These are phyloP conservation scores for Xylaria curta DNA, from an alignment of 495 filamentous ascomycete species.

Conservation along the genomic window DNA sequence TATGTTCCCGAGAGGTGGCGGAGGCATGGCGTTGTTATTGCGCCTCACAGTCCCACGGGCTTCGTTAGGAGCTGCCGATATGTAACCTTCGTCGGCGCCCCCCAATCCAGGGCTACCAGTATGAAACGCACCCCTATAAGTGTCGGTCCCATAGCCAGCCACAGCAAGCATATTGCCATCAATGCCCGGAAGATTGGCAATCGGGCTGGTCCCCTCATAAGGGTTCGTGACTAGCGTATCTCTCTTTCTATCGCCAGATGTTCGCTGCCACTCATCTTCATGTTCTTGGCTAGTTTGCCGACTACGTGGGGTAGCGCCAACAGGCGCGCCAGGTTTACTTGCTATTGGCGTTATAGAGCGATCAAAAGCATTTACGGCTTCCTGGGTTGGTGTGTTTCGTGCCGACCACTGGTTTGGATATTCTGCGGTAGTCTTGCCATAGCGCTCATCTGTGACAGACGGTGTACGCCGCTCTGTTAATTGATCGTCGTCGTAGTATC, in stretches of 20 bases:
- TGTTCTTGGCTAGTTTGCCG: slow-evolving; percentile 56
- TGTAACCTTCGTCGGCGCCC: slow-evolving; percentile 85
- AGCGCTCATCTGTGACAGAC: slow-evolving; percentile 47
- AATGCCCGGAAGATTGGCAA: slow-evolving; percentile 57
- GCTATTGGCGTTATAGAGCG: slow-evolving; percentile 44
- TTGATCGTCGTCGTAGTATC: slow-evolving; percentile 65
- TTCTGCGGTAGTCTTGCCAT: slow-evolving; percentile 36
- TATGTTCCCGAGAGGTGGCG: slow-evolving; percentile 57
- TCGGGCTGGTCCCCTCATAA: slow-evolving; percentile 62
- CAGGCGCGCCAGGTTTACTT: slow-evolving; percentile 30
- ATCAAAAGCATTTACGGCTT: slow-evolving; percentile 46
- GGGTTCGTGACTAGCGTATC: slow-evolving; percentile 64
- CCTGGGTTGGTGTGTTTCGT: slow-evolving; percentile 48
- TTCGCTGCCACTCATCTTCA: slow-evolving; percentile 62
- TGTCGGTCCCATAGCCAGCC: slow-evolving; percentile 41
- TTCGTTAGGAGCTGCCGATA: slow-evolving; percentile 78
- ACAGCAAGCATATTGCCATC: slow-evolving; percentile 53
- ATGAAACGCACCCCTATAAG: slow-evolving; percentile 51
- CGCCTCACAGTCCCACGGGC: slow-evolving; percentile 64
- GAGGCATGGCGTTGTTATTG: slow-evolving; percentile 65
- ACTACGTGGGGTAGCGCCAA: slow-evolving; percentile 51
- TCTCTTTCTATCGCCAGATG: slow-evolving; percentile 60
- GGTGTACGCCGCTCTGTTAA: slow-evolving; percentile 35
- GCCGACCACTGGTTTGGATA: slow-evolving; percentile 47
- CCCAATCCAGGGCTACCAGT: slow-evolving; percentile 57